Base-by-base conservation (phyloP, 2,329 filamentous ascomycete species). In the Colletotrichum tabaci region DNA sequence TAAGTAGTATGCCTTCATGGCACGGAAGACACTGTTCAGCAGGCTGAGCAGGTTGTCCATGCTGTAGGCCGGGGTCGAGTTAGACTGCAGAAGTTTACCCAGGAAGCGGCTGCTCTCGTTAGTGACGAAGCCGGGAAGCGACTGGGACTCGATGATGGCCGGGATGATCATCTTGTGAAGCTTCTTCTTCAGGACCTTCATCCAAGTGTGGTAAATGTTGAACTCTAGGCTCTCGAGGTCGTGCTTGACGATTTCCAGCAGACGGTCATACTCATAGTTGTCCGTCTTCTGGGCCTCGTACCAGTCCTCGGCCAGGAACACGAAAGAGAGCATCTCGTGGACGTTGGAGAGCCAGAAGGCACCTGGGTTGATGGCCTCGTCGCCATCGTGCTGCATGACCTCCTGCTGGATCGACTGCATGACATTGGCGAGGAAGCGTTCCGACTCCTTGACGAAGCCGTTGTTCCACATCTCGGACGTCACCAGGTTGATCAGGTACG, bases 391-490 rank as follows among this genome's bases (percentile, higher is more conserved):
- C 80, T 98, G 94, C 96, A 99, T 98, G 67, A 99, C 96, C 82
- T 99, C 96, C 82, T 98, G 95, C 82, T 99, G 96, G 79, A 99
- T 98, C 9, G 95, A 98, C 84, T 98, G 96, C 96, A 99, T 99
- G 75, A 99, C 96, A 78, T 98, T 99, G 79, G 96, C 96, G 74
- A 99, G 88, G 89, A 99, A 99, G 66, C 96, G 93, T 84, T 99
- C 96, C 4, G 96, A 98, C 84, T 99, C 96, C 87, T 99, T 99
- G 77, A 99, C 96, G 80, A 98, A 99, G 57, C 96, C 96, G 78
- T 99, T 99, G 87, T 99, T 99, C 96, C 96, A 99, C 96, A 99
- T 99, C 86, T 99, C 96, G 18, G 95, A 98, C 15, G 96, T 99
- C 74, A 99, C 96, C 73, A 99, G 88, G 83, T 99, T 99, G 87